Conservation (phyloP, 2,329 filamentous ascomycete genomes). For the Cladosporium phlei region DNA sequence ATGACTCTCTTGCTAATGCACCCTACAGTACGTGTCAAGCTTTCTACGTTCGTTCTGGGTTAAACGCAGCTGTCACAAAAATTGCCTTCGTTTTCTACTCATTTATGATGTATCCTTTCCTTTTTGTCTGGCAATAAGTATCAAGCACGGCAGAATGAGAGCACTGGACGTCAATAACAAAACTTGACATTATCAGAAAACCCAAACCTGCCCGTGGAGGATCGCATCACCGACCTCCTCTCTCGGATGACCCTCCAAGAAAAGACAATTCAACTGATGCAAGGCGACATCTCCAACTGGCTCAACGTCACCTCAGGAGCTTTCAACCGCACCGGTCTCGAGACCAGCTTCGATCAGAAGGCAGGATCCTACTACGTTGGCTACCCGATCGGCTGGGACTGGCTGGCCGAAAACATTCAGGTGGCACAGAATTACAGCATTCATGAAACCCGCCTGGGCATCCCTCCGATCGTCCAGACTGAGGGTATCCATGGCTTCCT, state of each 20-base stretch:
- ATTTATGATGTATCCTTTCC: too few species aligned
- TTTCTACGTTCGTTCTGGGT: too few species aligned
- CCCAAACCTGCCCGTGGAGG: slow-evolving; percentile 56
- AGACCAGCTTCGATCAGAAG: slow-evolving; percentile 60
- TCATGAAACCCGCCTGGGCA: slow-evolving; percentile 62
- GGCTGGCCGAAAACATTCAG: slow-evolving; percentile 59
- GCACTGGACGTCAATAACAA: too few species aligned
- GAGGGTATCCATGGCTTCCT: slow-evolving; percentile 72
- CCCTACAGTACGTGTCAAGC: slow-evolving; percentile 30
- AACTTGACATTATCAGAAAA: slow-evolving; percentile 56
- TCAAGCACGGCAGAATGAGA: too few species aligned
- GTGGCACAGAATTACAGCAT: slow-evolving; percentile 64
- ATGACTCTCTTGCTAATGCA: slow-evolving; percentile 33
- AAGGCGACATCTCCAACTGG: slow-evolving; percentile 68
- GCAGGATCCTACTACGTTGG: slow-evolving; percentile 71
- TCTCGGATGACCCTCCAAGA: slow-evolving; percentile 70
- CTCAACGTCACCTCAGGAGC: slow-evolving; percentile 61
- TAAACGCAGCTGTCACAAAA: too few species aligned
- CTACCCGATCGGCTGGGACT: slow-evolving; percentile 59
- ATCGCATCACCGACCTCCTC: slow-evolving; percentile 62
- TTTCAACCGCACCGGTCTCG: slow-evolving; percentile 65
- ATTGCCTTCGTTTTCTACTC: too few species aligned
- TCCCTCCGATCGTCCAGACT: slow-evolving; percentile 68
- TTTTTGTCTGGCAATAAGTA: too few species aligned
- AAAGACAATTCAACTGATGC: slow-evolving; percentile 62